Base-by-base conservation (phyloP, 2,329 filamentous ascomycete species). In the Aspergillus alliaceus region DNA sequence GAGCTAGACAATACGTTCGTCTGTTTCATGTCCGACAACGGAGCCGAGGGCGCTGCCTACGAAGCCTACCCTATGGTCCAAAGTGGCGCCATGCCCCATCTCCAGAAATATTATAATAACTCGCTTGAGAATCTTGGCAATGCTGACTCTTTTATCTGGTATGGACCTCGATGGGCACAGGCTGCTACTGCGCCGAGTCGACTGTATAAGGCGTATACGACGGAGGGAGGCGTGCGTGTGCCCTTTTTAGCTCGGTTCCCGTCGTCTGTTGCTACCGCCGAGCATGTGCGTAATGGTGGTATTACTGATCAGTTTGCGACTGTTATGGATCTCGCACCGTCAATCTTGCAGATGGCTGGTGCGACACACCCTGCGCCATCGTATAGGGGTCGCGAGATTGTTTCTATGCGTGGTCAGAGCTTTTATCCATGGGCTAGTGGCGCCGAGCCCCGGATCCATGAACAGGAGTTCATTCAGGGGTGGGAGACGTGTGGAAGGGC, bases 1-100 rank as follows among this genome's bases (percentile, higher is more conserved):
- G 84, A 88, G 66, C 75, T 84, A 0, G 85, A 88, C 60, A 86
- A 87, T 67, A 88, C 85, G 2, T 83, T 87, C 59, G 77, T 88
- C 51, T 79, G 82, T 65, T 87, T 88, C 76, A 82, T 87, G 75
- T 84, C 79, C 1, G 84, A 87, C 70, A 87, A 87, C 59, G 84
- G 84, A 2, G 84, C 84, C 11, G 84, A 86, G 62, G 84, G 84
- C 11, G 82, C 81, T 15, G 79, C 79, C 1, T 83, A 84, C 60
- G 84, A 87, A 63, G 82, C 84, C 4, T 80, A 82, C 53, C 84
- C 84, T 0, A 82, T 86, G 53, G 79, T 86, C 4, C 75, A 81
- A 53, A 80, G 80, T 47, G 77, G 77, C 24, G 81, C 84, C 60
- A 79, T 84, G 64, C 76, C 80, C 3, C 81, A 84, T 62, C 69